phyloP scores from a whole-genome alignment of 192 early-diverging fungal species.

The Coemansia sp. region DNA sequence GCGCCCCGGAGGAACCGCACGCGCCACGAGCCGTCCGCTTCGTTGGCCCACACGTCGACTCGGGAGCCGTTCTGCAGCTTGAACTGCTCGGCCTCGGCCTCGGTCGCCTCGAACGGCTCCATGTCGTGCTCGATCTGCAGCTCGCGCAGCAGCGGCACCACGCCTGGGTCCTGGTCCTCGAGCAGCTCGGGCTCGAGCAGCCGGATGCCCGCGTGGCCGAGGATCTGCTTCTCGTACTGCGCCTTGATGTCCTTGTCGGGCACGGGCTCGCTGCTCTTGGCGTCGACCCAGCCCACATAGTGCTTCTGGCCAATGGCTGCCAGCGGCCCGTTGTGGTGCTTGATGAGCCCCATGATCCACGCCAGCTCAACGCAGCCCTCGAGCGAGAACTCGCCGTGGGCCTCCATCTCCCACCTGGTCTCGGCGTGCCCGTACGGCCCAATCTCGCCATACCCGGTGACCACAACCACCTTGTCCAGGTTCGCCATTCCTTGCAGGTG shows the following conservation, averaged over 20 bases:
- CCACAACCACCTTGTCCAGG: constrained; percentile 87
- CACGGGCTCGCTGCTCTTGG: constrained; percentile 74
- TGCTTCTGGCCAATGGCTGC: not conserved
- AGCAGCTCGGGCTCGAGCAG: constrained; percentile 47
- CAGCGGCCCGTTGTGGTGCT: constrained; percentile 70
- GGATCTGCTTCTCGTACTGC: constrained; percentile 88
- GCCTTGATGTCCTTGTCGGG: constrained; percentile 83
- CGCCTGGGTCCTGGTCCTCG: constrained; percentile 80
- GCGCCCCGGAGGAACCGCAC: constrained; percentile 86
- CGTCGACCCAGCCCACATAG: constrained; percentile 83
- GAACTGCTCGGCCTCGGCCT: constrained; percentile 86
- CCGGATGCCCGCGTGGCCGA: constrained; percentile 81
- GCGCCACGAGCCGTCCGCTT: constrained; percentile 60
- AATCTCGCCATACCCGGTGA: constrained; percentile 92
- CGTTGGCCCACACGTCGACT: constrained; percentile 57
- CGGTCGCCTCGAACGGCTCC: constrained; percentile 79
- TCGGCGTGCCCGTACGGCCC: constrained; percentile 88
- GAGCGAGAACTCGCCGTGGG: constrained; percentile 61
- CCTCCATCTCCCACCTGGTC: constrained; percentile 98
- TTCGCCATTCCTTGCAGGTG: constrained; percentile 68
- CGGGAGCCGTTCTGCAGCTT: constrained; percentile 77
- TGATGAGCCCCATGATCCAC: constrained; percentile 95
- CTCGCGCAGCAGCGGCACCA: constrained; percentile 86
- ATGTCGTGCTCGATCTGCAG: constrained; percentile 84
- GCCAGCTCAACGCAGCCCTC: constrained; percentile 90